Percentiles rank a stretch among this genome's conserved stretches.
Evolutionary conservation across 2,329 filamentous ascomycete genomes (phyloP).

Genomic region (Ceratocystis variospora): DNA sequence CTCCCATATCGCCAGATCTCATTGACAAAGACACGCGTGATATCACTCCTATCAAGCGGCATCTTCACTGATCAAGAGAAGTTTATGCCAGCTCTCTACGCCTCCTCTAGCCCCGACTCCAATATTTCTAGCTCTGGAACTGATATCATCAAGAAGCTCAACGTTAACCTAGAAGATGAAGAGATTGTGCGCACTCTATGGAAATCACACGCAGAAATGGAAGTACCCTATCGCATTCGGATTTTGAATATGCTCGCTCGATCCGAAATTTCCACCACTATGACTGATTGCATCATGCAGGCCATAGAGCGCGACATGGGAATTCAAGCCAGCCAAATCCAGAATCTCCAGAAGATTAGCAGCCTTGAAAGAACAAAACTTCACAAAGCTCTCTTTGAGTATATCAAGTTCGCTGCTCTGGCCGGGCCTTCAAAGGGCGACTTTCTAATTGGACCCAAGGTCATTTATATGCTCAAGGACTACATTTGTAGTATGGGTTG

Average conservation of each 20-base stretch:
- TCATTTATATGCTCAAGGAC: conserved; percentile 54
- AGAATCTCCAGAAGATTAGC: conserved; percentile 26
- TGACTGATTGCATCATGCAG: conserved; percentile 51
- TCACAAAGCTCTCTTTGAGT: conserved; percentile 68
- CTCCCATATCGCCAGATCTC: conserved; percentile 22
- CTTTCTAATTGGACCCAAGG: conserved; percentile 52
- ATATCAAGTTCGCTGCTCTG: conserved; percentile 73
- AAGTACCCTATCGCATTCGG: conserved; percentile 60
- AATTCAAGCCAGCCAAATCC: conserved; percentile 18
- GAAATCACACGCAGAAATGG: conserved; percentile 56
- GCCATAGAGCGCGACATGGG: conserved; percentile 40
- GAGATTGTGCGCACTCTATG: conserved; percentile 53
- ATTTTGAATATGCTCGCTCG: conserved; percentile 64
- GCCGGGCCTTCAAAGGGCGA: conserved; percentile 47
- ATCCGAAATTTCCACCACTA: conserved; percentile 58
- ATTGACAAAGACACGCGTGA: conserved; percentile 42
- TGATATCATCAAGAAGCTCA: conserved; percentile 70
- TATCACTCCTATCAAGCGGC: conserved; percentile 65
- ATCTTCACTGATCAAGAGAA: conserved; percentile 74
- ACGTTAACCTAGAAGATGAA: conserved; percentile 58
- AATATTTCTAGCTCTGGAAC: conserved; percentile 74
- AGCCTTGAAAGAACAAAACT: conserved; percentile 67
- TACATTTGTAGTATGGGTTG: conserved; percentile 75
- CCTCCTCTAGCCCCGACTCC: conserved; percentile 68
- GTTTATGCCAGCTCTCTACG: conserved; percentile 70